Evolutionary conservation across 805 yeast genomes (phyloP), one percentile per base, ranked within the genome.

Genomic region (Lachancea thermotolerans): DNA sequence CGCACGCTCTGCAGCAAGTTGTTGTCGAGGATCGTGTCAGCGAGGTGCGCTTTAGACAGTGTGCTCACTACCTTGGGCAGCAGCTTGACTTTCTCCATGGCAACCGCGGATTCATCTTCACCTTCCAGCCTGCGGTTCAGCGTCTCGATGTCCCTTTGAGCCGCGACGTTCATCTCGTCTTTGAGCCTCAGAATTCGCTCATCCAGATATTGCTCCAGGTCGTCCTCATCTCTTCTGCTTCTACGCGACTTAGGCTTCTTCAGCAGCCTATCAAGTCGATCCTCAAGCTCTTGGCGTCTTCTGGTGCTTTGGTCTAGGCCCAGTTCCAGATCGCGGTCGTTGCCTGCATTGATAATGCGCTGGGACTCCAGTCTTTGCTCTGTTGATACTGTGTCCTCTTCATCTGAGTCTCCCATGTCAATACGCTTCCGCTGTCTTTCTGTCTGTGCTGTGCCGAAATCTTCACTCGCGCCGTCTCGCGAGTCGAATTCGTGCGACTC

Each of bases 191-290:
- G 80, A 52, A 93, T 86, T 49, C 78, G 77, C 60, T 90, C 97
- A 71, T 93, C 99, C 62, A 90, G 95, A 82, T 87, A 84, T 58
- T 88, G 82, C 62, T 95, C 98, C 53, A 93, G 69, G 67, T 93
- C 99, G 59, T 88, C 95, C 56, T 93, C 98, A 56, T 85, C 91
- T 40, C 84, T 79, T 64, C 74, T 73, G 57, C 75, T 78, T 56
- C 84, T 79, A 47, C 82, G 74, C 50, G 75, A 74, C 15, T 75
- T 73, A 16, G 82, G 75, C 49, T 73, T 71, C 63, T 85, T 86
- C 50, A 91, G 66, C 1, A 95, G 82, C 35, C 80, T 78, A 52
- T 84, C 93, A 69, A 93, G 76, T 55, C 74, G 78, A 48, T 80
- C 91, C 65, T 93, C 98, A 51, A 93, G 73, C 51, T 78, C 80